Conservation (phyloP, 768 basidiomycete species). For the Termitomyces sp. region DNA sequence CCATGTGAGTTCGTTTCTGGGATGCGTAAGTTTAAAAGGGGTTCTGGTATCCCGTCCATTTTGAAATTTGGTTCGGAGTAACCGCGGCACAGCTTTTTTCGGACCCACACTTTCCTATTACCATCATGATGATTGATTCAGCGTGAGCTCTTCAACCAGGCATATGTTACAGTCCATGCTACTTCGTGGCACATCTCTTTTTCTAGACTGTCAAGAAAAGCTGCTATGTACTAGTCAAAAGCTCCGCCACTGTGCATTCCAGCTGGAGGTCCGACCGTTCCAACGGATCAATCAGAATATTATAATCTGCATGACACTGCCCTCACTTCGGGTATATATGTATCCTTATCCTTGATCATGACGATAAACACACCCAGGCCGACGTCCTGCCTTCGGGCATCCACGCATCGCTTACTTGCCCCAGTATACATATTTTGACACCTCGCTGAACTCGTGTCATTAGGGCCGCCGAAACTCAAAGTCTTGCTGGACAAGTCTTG, state of each 20-base stretch:
- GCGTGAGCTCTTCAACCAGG: too few relatives aligned
- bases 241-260: not conserved
- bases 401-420: not conserved
- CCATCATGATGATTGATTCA: too few relatives aligned
- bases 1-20: too few relatives aligned
- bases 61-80: not conserved
- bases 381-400: not conserved
- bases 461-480: not conserved
- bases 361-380: not conserved
- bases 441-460: not conserved
- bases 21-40: too few relatives aligned
- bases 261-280: not conserved
- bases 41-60: too few relatives aligned
- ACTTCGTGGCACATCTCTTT: too few relatives aligned
- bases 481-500: slow-evolving; percentile 19
- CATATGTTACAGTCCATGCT: not conserved
- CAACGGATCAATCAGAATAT: not conserved
- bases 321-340: not conserved
- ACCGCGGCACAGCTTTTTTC: too few relatives aligned
- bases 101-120: too few relatives aligned
- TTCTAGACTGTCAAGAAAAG: not conserved
- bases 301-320: not conserved
- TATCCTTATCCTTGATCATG: not conserved
- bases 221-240: not conserved
- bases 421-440: not conserved